Conservation (phyloP, 768 basidiomycete species). For the Termitomyces sp. region DNA sequence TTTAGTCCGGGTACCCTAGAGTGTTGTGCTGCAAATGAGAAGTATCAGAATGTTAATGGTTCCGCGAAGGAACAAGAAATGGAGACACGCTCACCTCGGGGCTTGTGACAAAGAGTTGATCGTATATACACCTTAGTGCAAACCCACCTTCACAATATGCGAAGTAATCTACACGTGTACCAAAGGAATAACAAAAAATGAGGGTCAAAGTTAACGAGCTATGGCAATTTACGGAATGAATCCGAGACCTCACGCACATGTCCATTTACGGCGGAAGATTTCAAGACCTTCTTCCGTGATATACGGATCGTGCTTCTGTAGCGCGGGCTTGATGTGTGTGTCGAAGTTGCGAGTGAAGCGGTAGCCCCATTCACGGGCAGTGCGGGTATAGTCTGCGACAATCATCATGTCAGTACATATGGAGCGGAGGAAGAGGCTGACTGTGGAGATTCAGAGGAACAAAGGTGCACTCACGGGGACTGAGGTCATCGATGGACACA, state of each 20-base stretch:
- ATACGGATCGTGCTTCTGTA: background rate
- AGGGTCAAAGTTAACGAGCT: background rate
- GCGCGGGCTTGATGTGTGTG: conserved; percentile 7
- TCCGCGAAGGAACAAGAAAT: background rate
- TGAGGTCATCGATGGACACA: conserved; percentile 7
- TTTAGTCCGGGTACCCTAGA: background rate
- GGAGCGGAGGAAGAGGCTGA: background rate
- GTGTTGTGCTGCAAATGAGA: background rate
- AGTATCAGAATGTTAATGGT: background rate
- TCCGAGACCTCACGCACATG: background rate
- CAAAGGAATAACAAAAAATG: too few species aligned
- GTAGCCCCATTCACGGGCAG: conserved; percentile 11
- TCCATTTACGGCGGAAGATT: conserved; percentile 10
- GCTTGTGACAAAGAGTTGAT: conserved; percentile 5
- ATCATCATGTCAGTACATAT: background rate
- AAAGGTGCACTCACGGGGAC: conserved; percentile 3
- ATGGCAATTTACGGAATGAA: background rate
- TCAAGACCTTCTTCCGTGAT: conserved; percentile 1
- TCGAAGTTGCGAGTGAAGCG: conserved; percentile 8
- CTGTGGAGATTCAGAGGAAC: background rate
- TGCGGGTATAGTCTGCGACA: conserved; percentile 4
- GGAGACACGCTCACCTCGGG: background rate
- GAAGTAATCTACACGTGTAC: conserved; percentile 1
- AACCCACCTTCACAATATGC: conserved; percentile 10
- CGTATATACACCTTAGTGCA: conserved; percentile 6